phyloP scores from a whole-genome alignment of 768 basidiomycete species.

The Dendrothele bispora region DNA sequence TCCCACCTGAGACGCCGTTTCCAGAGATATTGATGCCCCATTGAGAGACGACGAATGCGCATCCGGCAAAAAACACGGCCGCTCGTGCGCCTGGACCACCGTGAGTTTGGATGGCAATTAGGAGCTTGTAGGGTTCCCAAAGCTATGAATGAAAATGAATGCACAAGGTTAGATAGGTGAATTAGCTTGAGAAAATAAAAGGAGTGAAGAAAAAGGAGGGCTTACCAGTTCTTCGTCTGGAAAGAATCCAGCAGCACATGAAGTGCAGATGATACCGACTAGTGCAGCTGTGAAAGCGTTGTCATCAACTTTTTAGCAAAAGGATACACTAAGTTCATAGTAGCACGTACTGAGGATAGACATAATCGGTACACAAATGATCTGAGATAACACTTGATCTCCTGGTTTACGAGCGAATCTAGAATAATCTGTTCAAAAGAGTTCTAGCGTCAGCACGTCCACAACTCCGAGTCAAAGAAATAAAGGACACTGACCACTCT shows the following conservation, averaged over 20 bases:
- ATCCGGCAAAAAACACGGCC: constrained; percentile 17
- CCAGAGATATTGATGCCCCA: constrained; percentile 18
- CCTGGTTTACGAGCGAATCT: not conserved
- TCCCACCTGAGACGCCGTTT: constrained; percentile 19
- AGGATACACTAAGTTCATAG: not conserved
- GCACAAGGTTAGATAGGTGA: constrained; percentile 18
- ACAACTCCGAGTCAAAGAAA: not conserved
- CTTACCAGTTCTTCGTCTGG: not conserved
- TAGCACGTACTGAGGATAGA: not conserved
- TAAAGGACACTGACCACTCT: not conserved
- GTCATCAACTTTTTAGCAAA: not conserved
- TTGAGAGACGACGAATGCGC: not conserved
- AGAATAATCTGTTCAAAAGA: not conserved
- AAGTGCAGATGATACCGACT: not conserved
- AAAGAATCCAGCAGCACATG: not conserved
- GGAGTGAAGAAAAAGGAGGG: constrained; percentile 12
- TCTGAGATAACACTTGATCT: not conserved
- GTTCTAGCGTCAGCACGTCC: not conserved
- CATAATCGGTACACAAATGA: not conserved
- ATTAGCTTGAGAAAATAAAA: no score
- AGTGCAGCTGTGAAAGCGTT: not conserved
- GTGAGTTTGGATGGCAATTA: constrained; percentile 4
- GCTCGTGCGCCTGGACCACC: constrained; percentile 13
- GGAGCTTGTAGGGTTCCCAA: constrained; percentile 23
- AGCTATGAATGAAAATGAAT: constrained; percentile 15